These are phyloP conservation scores for Pichia membranifaciens DNA, from an alignment of 805 yeast species.

Conservation along the genomic window DNA sequence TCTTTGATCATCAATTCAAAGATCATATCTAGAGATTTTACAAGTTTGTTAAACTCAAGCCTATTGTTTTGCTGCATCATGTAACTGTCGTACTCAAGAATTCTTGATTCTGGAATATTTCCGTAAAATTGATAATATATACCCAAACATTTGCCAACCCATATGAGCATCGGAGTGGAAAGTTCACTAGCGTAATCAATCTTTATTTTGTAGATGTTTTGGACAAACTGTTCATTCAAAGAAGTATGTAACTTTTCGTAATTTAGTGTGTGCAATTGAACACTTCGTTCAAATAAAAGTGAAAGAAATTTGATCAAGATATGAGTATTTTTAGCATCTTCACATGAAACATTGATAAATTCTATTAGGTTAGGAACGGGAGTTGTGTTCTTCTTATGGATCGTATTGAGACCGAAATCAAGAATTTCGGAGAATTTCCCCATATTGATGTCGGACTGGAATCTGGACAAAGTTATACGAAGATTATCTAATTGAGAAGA, in stretches of 20 bases:
- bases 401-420: neutral
- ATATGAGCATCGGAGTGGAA: constrained; percentile 19
- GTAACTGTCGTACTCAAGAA: constrained; percentile 17
- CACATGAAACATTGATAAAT: neutral
- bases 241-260: neutral
- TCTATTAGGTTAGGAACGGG: neutral
- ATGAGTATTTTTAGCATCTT: neutral
- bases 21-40: constrained; percentile 24
- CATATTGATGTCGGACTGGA: neutral
- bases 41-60: constrained; percentile 17
- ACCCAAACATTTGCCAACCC: constrained; percentile 32
- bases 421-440: neutral
- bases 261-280: neutral
- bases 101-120: constrained; percentile 12
- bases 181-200: constrained; percentile 3
- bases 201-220: constrained; percentile 19
- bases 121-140: constrained; percentile 26
- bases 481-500: neutral
- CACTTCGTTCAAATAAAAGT: constrained; percentile 2
- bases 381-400: neutral
- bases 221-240: constrained; percentile 11
- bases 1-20: constrained; percentile 25
- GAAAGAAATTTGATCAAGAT: constrained; percentile 2
- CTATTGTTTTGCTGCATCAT: constrained; percentile 13
- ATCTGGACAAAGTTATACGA: neutral